Percentiles rank a stretch among this genome's conserved stretches.
Conservation (phyloP, 106 monocot genomes). For the Acanthochlamys bracteata region DNA sequence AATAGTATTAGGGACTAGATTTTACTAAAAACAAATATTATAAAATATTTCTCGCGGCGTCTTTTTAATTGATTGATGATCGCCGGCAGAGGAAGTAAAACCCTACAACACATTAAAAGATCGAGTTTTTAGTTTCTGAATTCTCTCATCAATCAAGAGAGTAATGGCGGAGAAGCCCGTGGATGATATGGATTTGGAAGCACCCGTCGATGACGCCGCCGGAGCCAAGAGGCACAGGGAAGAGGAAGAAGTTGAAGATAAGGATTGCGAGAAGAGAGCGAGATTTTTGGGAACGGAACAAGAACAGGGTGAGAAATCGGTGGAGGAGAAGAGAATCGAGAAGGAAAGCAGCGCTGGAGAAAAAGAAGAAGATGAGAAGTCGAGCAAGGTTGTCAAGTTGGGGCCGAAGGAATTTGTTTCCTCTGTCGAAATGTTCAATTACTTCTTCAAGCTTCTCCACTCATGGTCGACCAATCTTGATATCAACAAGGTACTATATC, state of each 20-base stretch:
- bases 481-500: constrained; percentile 62
- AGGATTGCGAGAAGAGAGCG: constrained; percentile 16
- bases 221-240: not conserved
- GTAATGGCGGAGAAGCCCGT: too few relatives aligned
- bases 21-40: too few relatives aligned
- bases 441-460: constrained; percentile 75
- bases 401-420: constrained; percentile 66
- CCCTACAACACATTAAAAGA: too few relatives aligned
- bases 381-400: constrained; percentile 13
- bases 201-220: too few relatives aligned
- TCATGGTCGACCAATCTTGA: constrained; percentile 58
- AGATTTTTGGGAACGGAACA: constrained; percentile 9
- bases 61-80: too few relatives aligned
- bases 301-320: constrained; percentile 5
- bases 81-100: too few relatives aligned
- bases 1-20: too few relatives aligned
- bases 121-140: too few relatives aligned
- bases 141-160: too few relatives aligned
- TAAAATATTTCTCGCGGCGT: too few relatives aligned
- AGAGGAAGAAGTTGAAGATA: constrained; percentile 6
- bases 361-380: not conserved
- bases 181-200: too few relatives aligned
- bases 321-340: constrained; percentile 2
- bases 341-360: not conserved
- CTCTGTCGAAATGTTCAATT: constrained; percentile 76